Evolutionary conservation across 2,329 filamentous ascomycete species (phyloP), one percentile per base, ranked within the genome.

Genomic region (Macrophomina phaseolina): DNA sequence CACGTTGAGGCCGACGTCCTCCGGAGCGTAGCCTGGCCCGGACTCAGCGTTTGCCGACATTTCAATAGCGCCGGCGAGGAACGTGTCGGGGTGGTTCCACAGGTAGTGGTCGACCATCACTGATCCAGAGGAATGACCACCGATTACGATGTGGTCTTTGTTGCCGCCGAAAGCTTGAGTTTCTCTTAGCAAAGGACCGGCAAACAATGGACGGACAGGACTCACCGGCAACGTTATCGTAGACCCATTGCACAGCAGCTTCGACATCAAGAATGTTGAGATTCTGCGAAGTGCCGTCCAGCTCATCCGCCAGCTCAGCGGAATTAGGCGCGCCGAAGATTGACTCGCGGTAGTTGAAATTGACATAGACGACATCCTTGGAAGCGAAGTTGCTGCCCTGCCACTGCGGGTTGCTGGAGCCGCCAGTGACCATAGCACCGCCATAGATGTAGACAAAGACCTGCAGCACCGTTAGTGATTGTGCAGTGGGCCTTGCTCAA

Each of bases 361-460:
- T 79, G 65, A 67, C 66, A 28, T 72, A 52, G 40, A 65, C 69
- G 16, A 66, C 64, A 4, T 55, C 66, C 32, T 64, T 65, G 46
- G 36, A 67, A 55, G 64, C 45, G 60, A 49, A 70, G 61, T 64
- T 64, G 60, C 60, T 64, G n/a, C 66, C 66, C 28, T 67, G 60
- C 60, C 80, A 69, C 18, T 77, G 76, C 23, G 79, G 76, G 68
- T 81, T 81, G 73, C 78, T 81, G 72, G 49, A 49, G 18, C 66
- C 61, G 7, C 78, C 78, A 6, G 78, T 80, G 62, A 81, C 79
- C 72, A 81, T 81, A 0, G 80, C 80, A 49, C 79, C 81, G 5
- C 81, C 81, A 28, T 82, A 81, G 71, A 82, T 82, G 68, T 82
- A 82, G 1, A 83, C 77, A 23, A 80, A 70, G 0, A 82, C 79